Base-by-base conservation (phyloP, 2,329 filamentous ascomycete genomes). In the Nigrospora osmanthi region DNA sequence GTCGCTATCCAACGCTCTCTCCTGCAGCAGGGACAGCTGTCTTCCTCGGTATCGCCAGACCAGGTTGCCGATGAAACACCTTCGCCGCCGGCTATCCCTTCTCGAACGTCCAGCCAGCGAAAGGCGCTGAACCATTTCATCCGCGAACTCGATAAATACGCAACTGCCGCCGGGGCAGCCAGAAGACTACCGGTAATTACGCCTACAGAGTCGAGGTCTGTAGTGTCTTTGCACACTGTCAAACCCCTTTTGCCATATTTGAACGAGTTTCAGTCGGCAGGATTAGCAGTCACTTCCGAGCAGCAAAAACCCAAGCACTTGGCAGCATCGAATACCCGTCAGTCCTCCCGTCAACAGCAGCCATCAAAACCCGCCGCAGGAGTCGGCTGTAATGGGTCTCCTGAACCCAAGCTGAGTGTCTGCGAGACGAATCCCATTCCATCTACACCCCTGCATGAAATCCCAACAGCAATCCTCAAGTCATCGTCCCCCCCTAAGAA, bases 241-340 rank as follows among this genome's bases (percentile, higher is more conserved):
- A 66, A 70, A 23, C 73, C 72, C 30, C 60, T 81, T 3, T 55
- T 78, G 23, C 76, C 76, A 2, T 81, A 73, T 52, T 70, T 67
- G 39, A 62, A 69, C 4, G 69, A 81, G 48, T 79, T 81, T 49
- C 63, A 62, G 45, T 67, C 68, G 46, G 76, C 73, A 44, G 75
- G 76, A 2, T 64, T 81, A 41, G 75, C 76, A 2, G 71, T 81
- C 1, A 80, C 78, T 11, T 78, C 77, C 49, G 64, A 50, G 47
- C 76, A 70, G 51, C 70, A 68, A 57, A 63, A 39, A 6, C 51
- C 35, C 19, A 49, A 44, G 37, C 16, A 11, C 11, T 3, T 13
- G 32, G 15, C 13, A 11, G 17, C 7, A 40, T 23, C 31, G 1
- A 32, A 17, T n/a, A 36, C 14, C 13, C 35, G 11, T 36, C 17